Base-by-base conservation (phyloP, 73 alveolate species). In the Paramecium tetraurelia region DNA sequence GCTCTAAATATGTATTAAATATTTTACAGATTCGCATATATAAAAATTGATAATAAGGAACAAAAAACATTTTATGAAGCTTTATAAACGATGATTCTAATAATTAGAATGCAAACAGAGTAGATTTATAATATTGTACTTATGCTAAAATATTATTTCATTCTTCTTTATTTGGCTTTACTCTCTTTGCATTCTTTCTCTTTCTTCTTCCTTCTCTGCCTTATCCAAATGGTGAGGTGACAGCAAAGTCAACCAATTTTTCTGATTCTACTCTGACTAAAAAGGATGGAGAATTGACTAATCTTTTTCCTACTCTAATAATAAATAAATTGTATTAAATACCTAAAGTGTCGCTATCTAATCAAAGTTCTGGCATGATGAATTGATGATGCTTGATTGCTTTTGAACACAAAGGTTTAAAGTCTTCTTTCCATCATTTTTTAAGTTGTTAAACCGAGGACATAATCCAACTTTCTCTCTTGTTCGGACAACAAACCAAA, bases 401-500 rank as follows among this genome's bases (percentile, higher is more conserved):
- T 87, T 97, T 96, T 96, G 97, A 95, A 93, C 50, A 98, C 99
- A 89, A 85, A 89, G 94, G 99, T 98, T 95, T 98, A 99, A 93
- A 98, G 98, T 97, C 99, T 96, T 95, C 99, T 97, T 95, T 98
- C 99, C 98, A 98, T 95, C 93, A 96, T 89, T 89, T 94, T 92
- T 58, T 94, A 87, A 53, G 93, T 93, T 94, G 99, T 93, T 35
- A 95, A 95, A 59, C 99, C 99, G 96, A 98, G 92, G 95, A 98
- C 99, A 96, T 94, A 98, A 93, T 98, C 99, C 95, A 98, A 96
- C 97, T 98, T 97, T 93, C 95, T 94, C 94, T 98, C 99, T 88
- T 77, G 63, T 90, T 98, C 97, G 77, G 44, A 85, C 92, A 98
- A 95, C 86, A 98, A 97, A 59, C 99, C 99, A 85, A 96, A 95